These are phyloP conservation scores for Wallacemonas sp. DNA, from an alignment of 208 protist genomes.

Conservation along the genomic window DNA sequence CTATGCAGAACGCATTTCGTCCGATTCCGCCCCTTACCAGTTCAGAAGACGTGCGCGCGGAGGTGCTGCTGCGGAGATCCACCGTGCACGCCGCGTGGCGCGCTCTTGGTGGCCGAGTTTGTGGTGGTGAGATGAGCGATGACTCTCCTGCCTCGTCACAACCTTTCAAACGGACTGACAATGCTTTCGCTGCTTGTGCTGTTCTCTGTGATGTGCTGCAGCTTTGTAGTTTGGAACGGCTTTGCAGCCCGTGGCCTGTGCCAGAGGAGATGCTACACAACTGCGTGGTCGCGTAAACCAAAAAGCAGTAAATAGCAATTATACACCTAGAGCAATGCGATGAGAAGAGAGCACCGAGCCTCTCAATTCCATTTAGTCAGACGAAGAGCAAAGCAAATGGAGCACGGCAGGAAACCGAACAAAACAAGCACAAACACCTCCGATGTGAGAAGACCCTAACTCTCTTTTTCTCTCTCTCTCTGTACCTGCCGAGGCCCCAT, in stretches of 20 bases:
- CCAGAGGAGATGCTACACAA: background rate
- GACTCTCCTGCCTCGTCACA: too few relatives aligned
- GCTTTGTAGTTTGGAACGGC: background rate
- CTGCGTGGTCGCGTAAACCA: background rate
- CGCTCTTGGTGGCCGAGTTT: background rate
- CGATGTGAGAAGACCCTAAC: too few relatives aligned
- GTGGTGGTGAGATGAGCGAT: background rate
- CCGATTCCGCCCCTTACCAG: too few relatives aligned
- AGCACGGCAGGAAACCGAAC: background rate
- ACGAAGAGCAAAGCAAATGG: too few relatives aligned
- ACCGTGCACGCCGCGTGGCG: background rate
- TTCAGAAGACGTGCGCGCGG: too few relatives aligned
- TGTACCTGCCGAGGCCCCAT: too few relatives aligned
- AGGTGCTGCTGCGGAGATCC: too few relatives aligned
- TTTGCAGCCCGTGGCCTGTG: slow-evolving; percentile 4
- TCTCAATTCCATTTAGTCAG: too few relatives aligned
- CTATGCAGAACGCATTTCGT: slow-evolving; percentile 25
- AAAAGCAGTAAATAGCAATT: background rate
- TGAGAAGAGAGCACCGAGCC: background rate
- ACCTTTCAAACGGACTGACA: too few relatives aligned
- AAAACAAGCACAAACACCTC: background rate
- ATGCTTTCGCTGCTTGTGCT: too few relatives aligned
- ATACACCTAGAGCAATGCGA: too few relatives aligned
- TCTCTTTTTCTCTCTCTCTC: too few relatives aligned
- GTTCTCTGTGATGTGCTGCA: background rate